Conservation (phyloP, 2,329 filamentous ascomycete species). For the Ambrosiella cleistominuta region DNA sequence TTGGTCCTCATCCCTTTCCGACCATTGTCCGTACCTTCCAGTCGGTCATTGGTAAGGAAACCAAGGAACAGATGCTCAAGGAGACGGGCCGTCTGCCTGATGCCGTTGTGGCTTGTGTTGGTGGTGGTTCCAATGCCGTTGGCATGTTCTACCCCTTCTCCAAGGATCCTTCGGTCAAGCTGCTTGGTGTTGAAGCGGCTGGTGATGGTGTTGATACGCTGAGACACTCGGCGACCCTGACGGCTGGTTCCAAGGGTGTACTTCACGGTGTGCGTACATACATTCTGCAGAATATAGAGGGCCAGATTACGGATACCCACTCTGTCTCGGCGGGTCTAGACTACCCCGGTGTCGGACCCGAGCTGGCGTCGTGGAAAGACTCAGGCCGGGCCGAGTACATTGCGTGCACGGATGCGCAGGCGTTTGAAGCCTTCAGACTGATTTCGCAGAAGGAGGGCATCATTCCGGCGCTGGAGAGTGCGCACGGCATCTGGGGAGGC, state of each 20-base stretch:
- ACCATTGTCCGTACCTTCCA: slow-evolving; percentile 97
- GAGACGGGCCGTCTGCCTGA: slow-evolving; percentile 81
- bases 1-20: slow-evolving; percentile 93
- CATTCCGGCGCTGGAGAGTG: slow-evolving; percentile 85
- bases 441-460: slow-evolving; percentile 85
- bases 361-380: slow-evolving; percentile 88
- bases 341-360: slow-evolving; percentile 91
- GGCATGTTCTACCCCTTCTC: slow-evolving; percentile 98
- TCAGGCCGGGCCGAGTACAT: slow-evolving; percentile 71
- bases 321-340: slow-evolving; percentile 92
- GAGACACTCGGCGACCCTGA: slow-evolving; percentile 75
- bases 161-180: slow-evolving; percentile 66
- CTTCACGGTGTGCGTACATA: slow-evolving; percentile 94
- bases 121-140: slow-evolving; percentile 82
- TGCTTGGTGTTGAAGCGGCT: slow-evolving; percentile 86
- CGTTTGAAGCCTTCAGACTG: slow-evolving; percentile 70
- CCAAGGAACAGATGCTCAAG: slow-evolving; percentile 75
- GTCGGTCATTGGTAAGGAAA: slow-evolving; percentile 88
- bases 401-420: slow-evolving; percentile 78
- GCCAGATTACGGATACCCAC: slow-evolving; percentile 88
- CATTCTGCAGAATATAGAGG: slow-evolving; percentile 78
- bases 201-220: slow-evolving; percentile 79
- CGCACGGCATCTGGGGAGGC: slow-evolving; percentile 80
- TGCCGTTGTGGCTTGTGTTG: slow-evolving; percentile 90
- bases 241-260: slow-evolving; percentile 75